A percentile compares a stretch with the other conserved stretches of the same genome.
Conservation (phyloP, 768 basidiomycete genomes). For the Podaxis sp. region DNA sequence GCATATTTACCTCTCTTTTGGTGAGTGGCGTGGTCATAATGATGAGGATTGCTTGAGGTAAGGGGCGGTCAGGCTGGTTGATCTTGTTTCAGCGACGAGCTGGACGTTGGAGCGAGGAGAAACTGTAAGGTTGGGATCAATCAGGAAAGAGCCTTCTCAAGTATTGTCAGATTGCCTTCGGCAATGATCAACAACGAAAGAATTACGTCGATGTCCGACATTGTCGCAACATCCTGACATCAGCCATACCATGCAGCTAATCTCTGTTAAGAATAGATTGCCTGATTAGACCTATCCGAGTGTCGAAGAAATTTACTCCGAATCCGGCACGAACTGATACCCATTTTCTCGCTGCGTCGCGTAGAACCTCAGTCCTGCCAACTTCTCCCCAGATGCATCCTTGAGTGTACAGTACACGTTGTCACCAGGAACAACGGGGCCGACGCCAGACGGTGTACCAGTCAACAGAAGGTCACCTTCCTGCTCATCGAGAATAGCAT, state of each 20-base stretch:
- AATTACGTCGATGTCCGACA: no score
- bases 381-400: constrained; percentile 49
- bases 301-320: not conserved
- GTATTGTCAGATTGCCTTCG: no score
- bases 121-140: no score
- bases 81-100: no score
- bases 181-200: no score
- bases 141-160: no score
- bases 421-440: constrained; percentile 74
- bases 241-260: not conserved
- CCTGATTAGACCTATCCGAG: not conserved
- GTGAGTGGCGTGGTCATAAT: not conserved
- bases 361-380: constrained; percentile 64
- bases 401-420: constrained; percentile 70
- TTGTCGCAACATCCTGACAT: not conserved
- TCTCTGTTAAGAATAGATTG: not conserved
- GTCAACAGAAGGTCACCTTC: constrained; percentile 92
- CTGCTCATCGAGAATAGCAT: constrained; percentile 33
- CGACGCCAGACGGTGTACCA: constrained; percentile 91
- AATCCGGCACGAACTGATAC: constrained; percentile 31
- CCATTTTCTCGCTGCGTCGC: constrained; percentile 69
- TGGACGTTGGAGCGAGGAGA: no score
- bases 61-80: not conserved
- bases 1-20: not conserved
- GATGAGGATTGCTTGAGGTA: not conserved